phyloP scores from a whole-genome alignment of 2,329 filamentous ascomycete genomes.

The Aspergillus candidus region DNA sequence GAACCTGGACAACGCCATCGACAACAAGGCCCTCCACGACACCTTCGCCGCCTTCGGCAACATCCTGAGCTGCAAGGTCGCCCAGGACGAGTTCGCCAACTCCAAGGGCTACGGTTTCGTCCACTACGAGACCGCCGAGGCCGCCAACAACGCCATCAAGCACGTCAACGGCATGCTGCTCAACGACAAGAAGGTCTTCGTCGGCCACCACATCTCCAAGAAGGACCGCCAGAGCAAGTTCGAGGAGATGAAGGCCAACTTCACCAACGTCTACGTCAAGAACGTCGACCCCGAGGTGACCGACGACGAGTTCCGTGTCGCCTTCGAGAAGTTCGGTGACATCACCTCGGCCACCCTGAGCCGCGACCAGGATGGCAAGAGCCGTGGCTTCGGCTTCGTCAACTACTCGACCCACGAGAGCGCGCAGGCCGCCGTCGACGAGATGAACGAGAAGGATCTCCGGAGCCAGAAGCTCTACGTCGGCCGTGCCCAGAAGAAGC shows the following conservation, averaged over 20 bases:
- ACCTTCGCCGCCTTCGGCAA: constrained; percentile 98
- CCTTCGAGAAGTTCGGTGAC: constrained; percentile 88
- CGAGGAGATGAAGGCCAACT: constrained; percentile 99
- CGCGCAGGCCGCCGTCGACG: constrained; percentile 78
- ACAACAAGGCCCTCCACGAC: constrained; percentile 99
- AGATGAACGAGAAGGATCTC: constrained; percentile 87
- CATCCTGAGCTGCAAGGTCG: constrained; percentile 99
- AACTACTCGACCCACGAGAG: constrained; percentile 91
- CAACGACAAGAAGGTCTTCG: constrained; percentile 99
- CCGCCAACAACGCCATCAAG: constrained; percentile 95
- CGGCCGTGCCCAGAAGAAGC: constrained; percentile 98
- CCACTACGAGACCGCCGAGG: constrained; percentile 98
- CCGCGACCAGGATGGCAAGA: constrained; percentile 83
- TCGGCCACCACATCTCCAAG: constrained; percentile 98
- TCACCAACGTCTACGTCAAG: constrained; percentile 99
- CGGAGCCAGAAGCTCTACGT: constrained; percentile 95
- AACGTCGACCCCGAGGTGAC: constrained; percentile 80
- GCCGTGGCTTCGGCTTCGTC: constrained; percentile 91
- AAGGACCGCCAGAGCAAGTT: constrained; percentile 99
- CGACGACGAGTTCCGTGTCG: constrained; percentile 88
- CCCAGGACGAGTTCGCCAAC: constrained; percentile 91
- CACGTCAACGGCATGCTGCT: constrained; percentile 99
- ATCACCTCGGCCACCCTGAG: constrained; percentile 94
- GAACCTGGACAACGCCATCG: constrained; percentile 96
- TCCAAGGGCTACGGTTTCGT: constrained; percentile 99